phyloP scores from a whole-genome alignment of 2,329 filamentous ascomycete species.

The Beauveria varroae region DNA sequence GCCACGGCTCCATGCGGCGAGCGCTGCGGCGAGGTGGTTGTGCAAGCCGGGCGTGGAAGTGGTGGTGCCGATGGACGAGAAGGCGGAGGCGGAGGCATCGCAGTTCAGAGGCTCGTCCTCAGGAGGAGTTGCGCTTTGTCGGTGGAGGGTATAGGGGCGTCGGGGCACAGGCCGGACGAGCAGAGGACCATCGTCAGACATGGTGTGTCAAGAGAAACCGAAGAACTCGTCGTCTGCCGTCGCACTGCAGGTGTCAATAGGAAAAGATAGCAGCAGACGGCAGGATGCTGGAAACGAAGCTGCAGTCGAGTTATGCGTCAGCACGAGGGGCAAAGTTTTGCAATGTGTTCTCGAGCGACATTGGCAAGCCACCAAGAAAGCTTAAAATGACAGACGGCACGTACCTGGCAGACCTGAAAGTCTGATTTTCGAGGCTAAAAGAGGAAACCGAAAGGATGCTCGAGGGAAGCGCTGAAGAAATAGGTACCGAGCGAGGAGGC shows the following conservation, averaged over 20 bases:
- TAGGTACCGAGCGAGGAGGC: too few species aligned
- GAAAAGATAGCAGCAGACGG: not conserved
- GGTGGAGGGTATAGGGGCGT: slow-evolving; percentile 59
- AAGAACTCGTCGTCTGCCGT: not conserved
- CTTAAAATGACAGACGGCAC: not conserved
- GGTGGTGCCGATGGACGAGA: not conserved
- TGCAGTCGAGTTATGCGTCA: not conserved
- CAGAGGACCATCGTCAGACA: slow-evolving; percentile 35
- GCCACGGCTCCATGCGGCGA: slow-evolving; percentile 14
- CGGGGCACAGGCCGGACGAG: slow-evolving; percentile 64
- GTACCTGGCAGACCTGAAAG: not conserved
- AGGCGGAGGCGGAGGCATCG: slow-evolving; percentile 20
- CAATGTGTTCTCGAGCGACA: not conserved
- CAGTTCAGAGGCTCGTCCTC: slow-evolving; percentile 16
- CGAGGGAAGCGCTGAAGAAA: not conserved
- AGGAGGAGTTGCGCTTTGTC: slow-evolving; percentile 37
- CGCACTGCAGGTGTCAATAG: not conserved
- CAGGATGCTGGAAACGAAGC: too few species aligned
- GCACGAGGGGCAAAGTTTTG: not conserved
- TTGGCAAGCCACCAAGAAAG: not conserved
- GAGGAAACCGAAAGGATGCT: not conserved
- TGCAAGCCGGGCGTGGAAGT: not conserved
- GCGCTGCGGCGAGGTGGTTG: slow-evolving; percentile 23
- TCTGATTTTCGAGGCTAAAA: not conserved
- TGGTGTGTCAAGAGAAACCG: not conserved